Evolutionary conservation across 306 rosid species (phyloP), one percentile per base, ranked within the genome.

Genomic region (Macrotyloma uniflorum): DNA sequence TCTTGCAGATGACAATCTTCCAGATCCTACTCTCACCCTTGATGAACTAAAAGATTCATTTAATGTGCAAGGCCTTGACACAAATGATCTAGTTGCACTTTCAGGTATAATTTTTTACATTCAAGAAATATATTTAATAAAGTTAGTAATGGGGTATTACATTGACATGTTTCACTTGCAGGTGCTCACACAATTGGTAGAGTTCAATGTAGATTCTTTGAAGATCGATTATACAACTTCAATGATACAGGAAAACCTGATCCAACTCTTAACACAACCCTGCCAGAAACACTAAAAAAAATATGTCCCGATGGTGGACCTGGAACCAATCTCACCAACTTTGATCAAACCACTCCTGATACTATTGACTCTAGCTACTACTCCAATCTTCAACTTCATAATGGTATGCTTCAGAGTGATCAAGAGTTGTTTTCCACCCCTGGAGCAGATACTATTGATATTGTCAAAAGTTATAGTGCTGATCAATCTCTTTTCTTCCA

Each of bases 41-140:
- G n/a, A n/a, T n/a, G n/a, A n/a, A 40, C 83, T 89, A 0, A 77
- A 66, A 55, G 0, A 9, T 0, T 6, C 15, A 2, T 89, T 89
- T 49, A 11, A 46, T 46, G 28, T 0, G 10, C 78, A 80, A 36
- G 87, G 89, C 18, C 89, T 89, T 54, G 51, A 78, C 78, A 51
- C 87, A 24, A 35, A 72, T 1, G 90, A 89, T 86, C 70, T 89
- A 38, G 92, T 89, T 62, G 62, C 94, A 47, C 88, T 88, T 30
- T 90, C 90, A 6, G 94, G 94, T 87, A 84, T 7, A 53, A 15
- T 20, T 53, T 53, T 55, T 55, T 6, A 0, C 62, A 55, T 53
- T 20, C 15, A 53, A 5, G 24, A 55, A 20, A 53, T 9, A 53
- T 19, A 26, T 53, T 9, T 20, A 54, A 54, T 5, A 47, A 15